Evolutionary conservation across 2,329 filamentous ascomycete genomes (phyloP), one percentile per base, ranked within the genome.

Genomic region (Ceratocystis harringtonii): DNA sequence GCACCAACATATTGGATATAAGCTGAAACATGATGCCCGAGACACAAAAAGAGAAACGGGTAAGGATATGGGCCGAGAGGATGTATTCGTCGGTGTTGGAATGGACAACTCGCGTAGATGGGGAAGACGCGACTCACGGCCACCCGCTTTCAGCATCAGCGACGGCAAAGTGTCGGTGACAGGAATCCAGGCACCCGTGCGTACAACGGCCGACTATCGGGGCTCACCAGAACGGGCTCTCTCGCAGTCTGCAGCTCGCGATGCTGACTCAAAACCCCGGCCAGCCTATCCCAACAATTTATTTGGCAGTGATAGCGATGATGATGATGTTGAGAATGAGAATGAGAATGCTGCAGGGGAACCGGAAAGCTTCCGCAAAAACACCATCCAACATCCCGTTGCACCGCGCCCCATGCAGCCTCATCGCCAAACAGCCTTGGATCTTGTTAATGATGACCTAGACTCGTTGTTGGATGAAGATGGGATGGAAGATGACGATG

Each of bases 381-480:
- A 36, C 57, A 60, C n/a, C 45, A 55, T 41, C 17, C 58, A 61
- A n/a, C 62, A 63, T 41, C 61, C 57, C 22, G 41, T 30, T n/a
- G 48, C 63, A n/a, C 44, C 45, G 22, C 66, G 63, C 1, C 63
- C 66, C 15, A 55, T 58, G 19, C 58, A 43, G 28, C 58, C 66
- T 32, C 63, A 62, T 25, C 63, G 63, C 28, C 63, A 62, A n/a
- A 65, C 66, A 60, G 66, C 57, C 5, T 50, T 67, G 43, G 62
- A 67, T 60, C 52, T 65, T 22, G 60, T 44, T 28, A 58, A 62
- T 25, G 66, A 67, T 30, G 66, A 67, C 45, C 63, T 67, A 17
- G 63, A 63, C 52, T 67, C 66, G 32, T 41, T 67, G 7, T 25
- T 67, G 15, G 66, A 67, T 58, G 66, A 65, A 25, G 60, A 65